A percentile compares a stretch with the other conserved stretches of the same genome.
Conservation (phyloP, 768 basidiomycete species). For the Calocybe cyanea region DNA sequence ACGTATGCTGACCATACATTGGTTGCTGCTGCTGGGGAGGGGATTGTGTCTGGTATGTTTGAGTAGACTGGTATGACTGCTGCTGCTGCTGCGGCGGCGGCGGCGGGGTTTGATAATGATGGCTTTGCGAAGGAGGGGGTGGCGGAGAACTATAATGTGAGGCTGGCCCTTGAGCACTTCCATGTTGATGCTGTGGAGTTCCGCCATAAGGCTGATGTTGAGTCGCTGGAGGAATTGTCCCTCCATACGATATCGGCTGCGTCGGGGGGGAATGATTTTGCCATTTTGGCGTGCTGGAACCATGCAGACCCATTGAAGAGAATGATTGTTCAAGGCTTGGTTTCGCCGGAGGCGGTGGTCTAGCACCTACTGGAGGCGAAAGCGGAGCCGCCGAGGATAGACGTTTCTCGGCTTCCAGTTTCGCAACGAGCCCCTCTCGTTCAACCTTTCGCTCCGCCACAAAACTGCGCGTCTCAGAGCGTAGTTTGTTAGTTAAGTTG, state of each 20-base stretch:
- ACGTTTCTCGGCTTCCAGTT: conserved; percentile 71
- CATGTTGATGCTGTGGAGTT: conserved; percentile 14
- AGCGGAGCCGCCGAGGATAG: conserved; percentile 45
- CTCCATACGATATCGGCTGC: conserved; percentile 19
- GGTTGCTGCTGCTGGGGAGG: conserved; percentile 14
- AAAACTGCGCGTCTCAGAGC: conserved; percentile 57
- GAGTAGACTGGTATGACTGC: conserved; percentile 17
- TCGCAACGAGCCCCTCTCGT: conserved; percentile 60
- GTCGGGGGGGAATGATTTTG: background rate
- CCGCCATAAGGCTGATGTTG: conserved; percentile 12
- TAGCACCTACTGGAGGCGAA: conserved; percentile 46
- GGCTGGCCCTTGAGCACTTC: conserved; percentile 2
- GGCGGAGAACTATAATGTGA: conserved; percentile 15
- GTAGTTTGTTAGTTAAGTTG: conserved; percentile 56
- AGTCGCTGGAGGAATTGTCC: conserved; percentile 17
- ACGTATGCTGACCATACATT: conserved; percentile 13
- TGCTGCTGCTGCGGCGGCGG: conserved; percentile 17
- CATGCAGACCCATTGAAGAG: conserved; percentile 12
- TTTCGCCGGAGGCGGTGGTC: conserved; percentile 40
- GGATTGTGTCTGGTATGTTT: conserved; percentile 17
- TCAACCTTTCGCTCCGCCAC: conserved; percentile 63
- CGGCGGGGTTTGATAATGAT: conserved; percentile 10
- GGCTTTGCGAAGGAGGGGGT: conserved; percentile 17
- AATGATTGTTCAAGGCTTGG: conserved; percentile 12
- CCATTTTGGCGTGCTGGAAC: conserved; percentile 13